A percentile compares a stretch with the other conserved stretches of the same genome.
Conservation (phyloP, 1,284 basidiomycete genomes). For the Xanthoconium separans region DNA sequence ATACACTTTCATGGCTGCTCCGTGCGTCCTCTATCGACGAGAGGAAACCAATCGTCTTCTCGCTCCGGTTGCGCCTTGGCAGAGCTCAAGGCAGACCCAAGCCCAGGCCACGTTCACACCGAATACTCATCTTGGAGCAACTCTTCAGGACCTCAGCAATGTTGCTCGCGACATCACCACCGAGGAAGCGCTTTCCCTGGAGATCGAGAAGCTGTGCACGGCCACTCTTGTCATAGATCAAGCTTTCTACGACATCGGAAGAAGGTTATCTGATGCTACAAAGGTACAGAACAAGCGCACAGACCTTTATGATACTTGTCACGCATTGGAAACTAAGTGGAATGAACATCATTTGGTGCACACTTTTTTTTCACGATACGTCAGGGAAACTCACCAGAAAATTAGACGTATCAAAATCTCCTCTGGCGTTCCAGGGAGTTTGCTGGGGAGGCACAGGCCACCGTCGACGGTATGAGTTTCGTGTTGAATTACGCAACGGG, state of each 20-base stretch:
- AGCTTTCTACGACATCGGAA: conserved; percentile 14
- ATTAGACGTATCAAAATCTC: conserved; percentile 16
- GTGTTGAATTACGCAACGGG: not conserved
- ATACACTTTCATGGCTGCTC: conserved; percentile 8
- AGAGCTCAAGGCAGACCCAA: not conserved
- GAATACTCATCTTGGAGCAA: not conserved
- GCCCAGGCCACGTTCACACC: not conserved
- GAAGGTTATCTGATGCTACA: conserved; percentile 4
- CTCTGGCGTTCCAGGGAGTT: conserved; percentile 24
- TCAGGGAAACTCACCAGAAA: not conserved
- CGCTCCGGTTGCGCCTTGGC: not conserved
- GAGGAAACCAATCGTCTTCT: not conserved
- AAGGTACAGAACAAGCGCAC: conserved; percentile 7
- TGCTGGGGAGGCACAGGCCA: conserved; percentile 20
- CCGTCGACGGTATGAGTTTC: conserved; percentile 1
- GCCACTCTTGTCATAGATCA: conserved; percentile 19
- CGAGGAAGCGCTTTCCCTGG: conserved; percentile 13
- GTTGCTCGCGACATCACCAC: conserved; percentile 9
- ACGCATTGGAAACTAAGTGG: conserved; percentile 14
- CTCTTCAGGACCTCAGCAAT: conserved; percentile 1
- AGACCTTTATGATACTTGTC: conserved; percentile 16
- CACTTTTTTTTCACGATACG: not conserved
- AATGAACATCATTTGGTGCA: conserved; percentile 16
- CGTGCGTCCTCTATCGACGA: not conserved
- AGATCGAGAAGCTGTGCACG: conserved; percentile 15